Conservation (phyloP, 306 rosid species). For the Acacia crassicarpa region DNA sequence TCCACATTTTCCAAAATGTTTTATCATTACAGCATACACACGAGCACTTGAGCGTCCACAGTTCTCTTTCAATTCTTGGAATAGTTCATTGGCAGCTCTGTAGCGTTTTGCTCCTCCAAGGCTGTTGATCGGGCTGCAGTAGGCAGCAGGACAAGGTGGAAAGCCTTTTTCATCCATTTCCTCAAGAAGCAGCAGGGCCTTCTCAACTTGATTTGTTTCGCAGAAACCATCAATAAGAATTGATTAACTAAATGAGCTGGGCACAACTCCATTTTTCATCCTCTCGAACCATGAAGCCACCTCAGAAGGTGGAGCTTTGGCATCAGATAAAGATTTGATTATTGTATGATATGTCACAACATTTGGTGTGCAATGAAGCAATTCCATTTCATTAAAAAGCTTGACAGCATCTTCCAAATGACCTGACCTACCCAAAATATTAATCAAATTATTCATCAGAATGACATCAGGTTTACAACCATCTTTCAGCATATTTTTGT, state of each 20-base stretch:
- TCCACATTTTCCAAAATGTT: conserved; percentile 88
- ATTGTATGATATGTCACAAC: conserved; percentile 82
- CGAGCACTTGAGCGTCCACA: conserved; percentile 87
- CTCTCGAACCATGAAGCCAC: conserved; percentile 77
- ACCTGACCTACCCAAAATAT: conserved; percentile 72
- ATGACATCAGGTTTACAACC: conserved; percentile 81
- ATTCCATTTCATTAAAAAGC: conserved; percentile 68
- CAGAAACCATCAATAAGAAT: conserved; percentile 91
- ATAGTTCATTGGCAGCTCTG: conserved; percentile 89
- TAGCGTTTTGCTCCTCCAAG: conserved; percentile 91
- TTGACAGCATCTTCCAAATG: conserved; percentile 60
- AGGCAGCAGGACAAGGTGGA: conserved; percentile 96
- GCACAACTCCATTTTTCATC: conserved; percentile 74
- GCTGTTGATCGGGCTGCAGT: conserved; percentile 89
- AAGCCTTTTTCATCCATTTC: conserved; percentile 96
- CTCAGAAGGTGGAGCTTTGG: conserved; percentile 64
- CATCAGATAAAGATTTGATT: conserved; percentile 71
- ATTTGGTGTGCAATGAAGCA: conserved; percentile 62
- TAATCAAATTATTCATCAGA: conserved; percentile 79
- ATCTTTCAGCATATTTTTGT: conserved; percentile 61
- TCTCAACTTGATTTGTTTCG: conserved; percentile 83
- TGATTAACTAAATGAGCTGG: conserved; percentile 85
- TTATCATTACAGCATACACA: conserved; percentile 97
- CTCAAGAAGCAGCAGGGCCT: conserved; percentile 90
- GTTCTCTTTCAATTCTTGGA: conserved; percentile 87